Conservation (phyloP, 768 basidiomycete genomes). For the Nidularia sp. region DNA sequence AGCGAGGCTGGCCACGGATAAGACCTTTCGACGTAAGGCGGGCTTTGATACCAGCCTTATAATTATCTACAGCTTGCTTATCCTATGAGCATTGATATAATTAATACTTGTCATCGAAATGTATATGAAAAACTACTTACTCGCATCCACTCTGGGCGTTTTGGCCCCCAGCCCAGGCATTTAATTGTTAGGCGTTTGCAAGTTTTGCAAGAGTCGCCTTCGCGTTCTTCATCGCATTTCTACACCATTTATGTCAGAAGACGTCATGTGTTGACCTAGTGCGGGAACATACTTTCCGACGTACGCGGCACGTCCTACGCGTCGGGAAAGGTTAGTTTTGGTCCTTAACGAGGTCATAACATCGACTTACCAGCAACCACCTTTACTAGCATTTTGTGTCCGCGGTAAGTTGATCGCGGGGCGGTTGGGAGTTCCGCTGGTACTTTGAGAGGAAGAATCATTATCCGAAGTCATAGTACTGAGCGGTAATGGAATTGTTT, state of each 20-base stretch:
- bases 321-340: conserved; percentile 7
- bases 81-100: conserved; percentile 42
- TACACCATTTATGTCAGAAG: conserved; percentile 20
- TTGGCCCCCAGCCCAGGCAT: conserved; percentile 82
- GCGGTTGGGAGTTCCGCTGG: conserved; percentile 43
- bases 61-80: conserved; percentile 75
- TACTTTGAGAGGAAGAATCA: conserved; percentile 20
- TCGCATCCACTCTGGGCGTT: conserved; percentile 87
- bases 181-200: conserved; percentile 77
- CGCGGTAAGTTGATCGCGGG: conserved; percentile 48
- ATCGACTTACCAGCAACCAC: conserved; percentile 72
- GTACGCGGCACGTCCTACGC: conserved; percentile 75
- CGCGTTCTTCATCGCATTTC: conserved; percentile 89
- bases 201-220: conserved; percentile 76
- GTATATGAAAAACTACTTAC: conserved; percentile 33
- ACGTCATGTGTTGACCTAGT: not conserved
- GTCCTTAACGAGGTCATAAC: conserved; percentile 2
- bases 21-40: conserved; percentile 74
- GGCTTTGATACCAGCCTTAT: conserved; percentile 82
- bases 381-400: conserved; percentile 54
- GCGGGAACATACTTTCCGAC: conserved; percentile 61
- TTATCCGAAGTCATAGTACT: conserved; percentile 7
- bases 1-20: conserved; percentile 78
- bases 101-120: not conserved
- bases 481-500: conserved; percentile 33